A percentile compares a stretch with the other conserved stretches of the same genome.
phyloP scores from a whole-genome alignment of 2,329 filamentous ascomycete genomes.

The Penicillium vulpinum region DNA sequence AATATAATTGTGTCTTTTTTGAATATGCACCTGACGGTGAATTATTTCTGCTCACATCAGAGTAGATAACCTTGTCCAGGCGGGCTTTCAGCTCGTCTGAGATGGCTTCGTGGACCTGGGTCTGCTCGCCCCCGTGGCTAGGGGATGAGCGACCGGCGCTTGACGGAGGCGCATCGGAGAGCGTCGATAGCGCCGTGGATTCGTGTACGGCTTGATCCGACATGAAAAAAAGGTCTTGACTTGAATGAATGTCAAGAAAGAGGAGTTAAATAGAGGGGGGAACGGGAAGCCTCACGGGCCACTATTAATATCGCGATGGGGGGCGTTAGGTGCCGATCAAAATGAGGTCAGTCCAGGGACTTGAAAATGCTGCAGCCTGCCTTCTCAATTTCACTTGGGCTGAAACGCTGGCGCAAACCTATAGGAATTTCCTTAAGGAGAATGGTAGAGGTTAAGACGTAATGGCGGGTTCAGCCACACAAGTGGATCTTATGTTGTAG shows the following conservation, averaged over 20 bases:
- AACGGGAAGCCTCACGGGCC: constrained; percentile 3
- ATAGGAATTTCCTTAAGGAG: not conserved
- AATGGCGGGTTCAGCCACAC: constrained; percentile 6
- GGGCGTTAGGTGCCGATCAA: constrained; percentile 1
- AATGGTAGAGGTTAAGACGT: not conserved
- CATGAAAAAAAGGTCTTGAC: constrained; percentile 21
- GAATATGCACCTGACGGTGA: not conserved
- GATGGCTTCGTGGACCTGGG: constrained; percentile 25
- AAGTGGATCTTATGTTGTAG: constrained; percentile 3
- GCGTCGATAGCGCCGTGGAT: constrained; percentile 21
- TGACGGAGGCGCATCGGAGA: constrained; percentile 32
- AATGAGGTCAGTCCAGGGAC: constrained; percentile 2
- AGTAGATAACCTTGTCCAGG: constrained; percentile 48
- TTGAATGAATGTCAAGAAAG: not conserved
- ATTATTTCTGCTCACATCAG: constrained; percentile 42
- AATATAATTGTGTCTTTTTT: constrained; percentile 2
- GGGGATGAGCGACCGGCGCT: constrained; percentile 32
- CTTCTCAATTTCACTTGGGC: not conserved
- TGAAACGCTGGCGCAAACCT: not conserved
- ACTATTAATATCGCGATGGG: constrained; percentile 3
- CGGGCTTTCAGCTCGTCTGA: constrained; percentile 40
- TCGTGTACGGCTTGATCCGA: constrained; percentile 32
- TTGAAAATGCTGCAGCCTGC: constrained; percentile 7
- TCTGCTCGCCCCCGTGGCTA: constrained; percentile 25
- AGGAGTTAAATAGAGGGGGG: constrained; percentile 1